Conservation (phyloP, 2,329 filamentous ascomycete genomes). For the Pseudocercospora eumusae region DNA sequence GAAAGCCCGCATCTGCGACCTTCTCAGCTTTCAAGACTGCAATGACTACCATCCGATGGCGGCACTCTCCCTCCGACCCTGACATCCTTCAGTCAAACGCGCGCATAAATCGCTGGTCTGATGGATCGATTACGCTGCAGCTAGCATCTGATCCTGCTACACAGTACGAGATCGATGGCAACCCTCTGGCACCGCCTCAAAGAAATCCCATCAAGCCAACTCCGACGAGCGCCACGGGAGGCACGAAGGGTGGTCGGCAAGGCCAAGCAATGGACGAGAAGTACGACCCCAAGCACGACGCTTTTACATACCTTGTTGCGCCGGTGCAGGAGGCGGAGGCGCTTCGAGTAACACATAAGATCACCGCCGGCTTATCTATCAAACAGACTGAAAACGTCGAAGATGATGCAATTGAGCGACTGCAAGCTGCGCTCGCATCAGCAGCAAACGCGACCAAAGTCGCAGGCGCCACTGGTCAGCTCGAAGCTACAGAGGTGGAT, state of each 20-base stretch:
- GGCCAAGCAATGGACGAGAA: conserved; percentile 47
- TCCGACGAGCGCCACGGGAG: conserved; percentile 43
- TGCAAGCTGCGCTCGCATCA: conserved; percentile 67
- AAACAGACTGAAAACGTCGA: conserved; percentile 66
- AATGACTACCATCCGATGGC: conserved; percentile 68
- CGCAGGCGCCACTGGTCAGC: conserved; percentile 57
- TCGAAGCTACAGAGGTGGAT: conserved; percentile 70
- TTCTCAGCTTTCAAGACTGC: conserved; percentile 65
- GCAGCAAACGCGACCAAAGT: conserved; percentile 60
- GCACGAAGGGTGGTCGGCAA: conserved; percentile 38
- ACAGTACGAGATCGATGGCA: conserved; percentile 74
- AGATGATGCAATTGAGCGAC: conserved; percentile 69
- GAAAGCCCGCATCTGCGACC: conserved; percentile 47
- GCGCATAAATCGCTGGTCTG: conserved; percentile 73
- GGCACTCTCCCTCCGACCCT: conserved; percentile 65
- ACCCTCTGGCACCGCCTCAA: conserved; percentile 65
- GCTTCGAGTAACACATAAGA: conserved; percentile 72
- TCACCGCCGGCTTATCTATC: conserved; percentile 71
- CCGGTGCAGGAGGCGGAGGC: conserved; percentile 68
- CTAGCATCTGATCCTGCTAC: conserved; percentile 66
- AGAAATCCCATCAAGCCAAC: conserved; percentile 52
- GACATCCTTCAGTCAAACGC: conserved; percentile 72
- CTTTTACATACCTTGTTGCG: conserved; percentile 73
- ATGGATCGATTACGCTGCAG: conserved; percentile 74
- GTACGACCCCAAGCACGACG: conserved; percentile 68